A percentile compares a stretch with the other conserved stretches of the same genome.
phyloP scores from a whole-genome alignment of 805 yeast species.

The Wickerhamomyces kurtzmanii region DNA sequence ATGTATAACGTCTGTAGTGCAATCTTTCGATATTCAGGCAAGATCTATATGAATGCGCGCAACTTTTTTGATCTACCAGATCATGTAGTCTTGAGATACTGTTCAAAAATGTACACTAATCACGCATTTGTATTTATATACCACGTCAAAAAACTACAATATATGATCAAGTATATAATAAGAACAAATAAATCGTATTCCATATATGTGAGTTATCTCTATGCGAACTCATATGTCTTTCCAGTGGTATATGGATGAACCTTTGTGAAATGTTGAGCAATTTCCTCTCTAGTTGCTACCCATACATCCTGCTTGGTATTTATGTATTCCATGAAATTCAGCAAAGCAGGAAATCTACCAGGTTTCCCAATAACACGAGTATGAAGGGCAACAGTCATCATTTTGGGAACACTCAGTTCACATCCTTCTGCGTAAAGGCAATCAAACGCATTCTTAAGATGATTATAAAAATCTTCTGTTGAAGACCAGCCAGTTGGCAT shows the following conservation, averaged over 20 bases:
- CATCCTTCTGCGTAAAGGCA: constrained; percentile 25
- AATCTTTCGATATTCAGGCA: too few species aligned
- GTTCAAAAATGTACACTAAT: too few species aligned
- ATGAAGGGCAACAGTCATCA: constrained; percentile 27
- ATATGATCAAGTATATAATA: too few species aligned
- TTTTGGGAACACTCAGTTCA: constrained; percentile 9
- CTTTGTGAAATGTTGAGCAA: constrained; percentile 20
- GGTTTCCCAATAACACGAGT: constrained; percentile 26
- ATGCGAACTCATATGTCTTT: too few species aligned
- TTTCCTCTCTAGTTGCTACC: constrained; percentile 26
- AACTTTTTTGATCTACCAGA: too few species aligned
- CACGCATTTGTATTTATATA: too few species aligned
- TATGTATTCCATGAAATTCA: constrained; percentile 24
- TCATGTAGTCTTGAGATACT: too few species aligned
- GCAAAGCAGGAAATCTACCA: constrained; percentile 23
- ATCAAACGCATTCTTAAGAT: constrained; percentile 25
- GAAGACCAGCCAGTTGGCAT: constrained; percentile 17
- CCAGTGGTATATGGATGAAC: constrained; percentile 1
- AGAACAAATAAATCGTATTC: too few species aligned
- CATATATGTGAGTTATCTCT: too few species aligned
- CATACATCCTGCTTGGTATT: constrained; percentile 23
- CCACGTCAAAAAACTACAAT: too few species aligned
- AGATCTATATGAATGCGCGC: too few species aligned
- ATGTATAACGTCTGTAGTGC: too few species aligned
- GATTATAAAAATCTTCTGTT: constrained; percentile 16